phyloP scores from a whole-genome alignment of 306 rosid species.

The Biancaea sappan region DNA sequence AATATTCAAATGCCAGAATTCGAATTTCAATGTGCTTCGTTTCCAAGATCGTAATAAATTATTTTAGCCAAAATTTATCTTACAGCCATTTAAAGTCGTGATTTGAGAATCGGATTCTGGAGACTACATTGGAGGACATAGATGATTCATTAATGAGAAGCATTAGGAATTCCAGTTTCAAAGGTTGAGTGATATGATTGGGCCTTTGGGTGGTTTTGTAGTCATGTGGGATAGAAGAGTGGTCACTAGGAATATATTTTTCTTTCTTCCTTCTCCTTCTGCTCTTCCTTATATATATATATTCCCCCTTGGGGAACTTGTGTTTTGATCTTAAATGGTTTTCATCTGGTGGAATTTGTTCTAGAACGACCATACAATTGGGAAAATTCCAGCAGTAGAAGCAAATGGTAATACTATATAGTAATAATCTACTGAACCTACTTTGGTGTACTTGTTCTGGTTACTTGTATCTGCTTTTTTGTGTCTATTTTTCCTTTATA shows the following conservation, averaged over 20 bases:
- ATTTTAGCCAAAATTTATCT: constrained; percentile 11
- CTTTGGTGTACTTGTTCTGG: constrained; percentile 9
- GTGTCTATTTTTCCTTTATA: neutral
- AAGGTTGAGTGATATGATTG: neutral
- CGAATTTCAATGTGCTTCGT: neutral
- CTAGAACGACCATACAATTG: neutral
- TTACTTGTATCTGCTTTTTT: constrained; percentile 3
- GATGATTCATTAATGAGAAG: neutral
- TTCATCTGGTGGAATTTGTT: constrained; percentile 13
- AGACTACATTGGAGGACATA: neutral
- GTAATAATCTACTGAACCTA: neutral
- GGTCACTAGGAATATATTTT: neutral
- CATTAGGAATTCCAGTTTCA: neutral
- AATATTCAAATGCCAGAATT: constrained; percentile 6
- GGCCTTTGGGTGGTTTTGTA: neutral
- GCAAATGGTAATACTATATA: neutral
- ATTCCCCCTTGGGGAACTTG: neutral
- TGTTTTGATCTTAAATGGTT: constrained; percentile 12
- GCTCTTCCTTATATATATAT: neutral
- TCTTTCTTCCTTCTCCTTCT: neutral
- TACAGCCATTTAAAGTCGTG: neutral
- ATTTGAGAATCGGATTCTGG: neutral
- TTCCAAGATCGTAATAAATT: neutral
- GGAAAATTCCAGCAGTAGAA: neutral
- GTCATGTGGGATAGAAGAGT: neutral